A percentile compares a stretch with the other conserved stretches of the same genome.
Conservation (phyloP, 495 filamentous ascomycete species). For the Neurospora africana region DNA sequence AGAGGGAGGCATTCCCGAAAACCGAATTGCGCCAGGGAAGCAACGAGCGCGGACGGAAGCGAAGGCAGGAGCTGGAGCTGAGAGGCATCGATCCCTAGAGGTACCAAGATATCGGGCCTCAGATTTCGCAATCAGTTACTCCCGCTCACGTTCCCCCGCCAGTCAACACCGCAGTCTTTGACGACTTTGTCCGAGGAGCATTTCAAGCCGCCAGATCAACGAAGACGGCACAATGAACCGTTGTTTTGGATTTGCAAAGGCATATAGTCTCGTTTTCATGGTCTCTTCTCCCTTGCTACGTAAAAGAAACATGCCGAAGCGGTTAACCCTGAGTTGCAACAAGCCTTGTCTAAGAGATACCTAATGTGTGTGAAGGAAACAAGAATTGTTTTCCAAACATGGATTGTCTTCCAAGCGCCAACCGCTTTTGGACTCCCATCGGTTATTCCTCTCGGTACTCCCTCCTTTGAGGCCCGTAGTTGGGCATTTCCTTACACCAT, state of each 20-base stretch:
- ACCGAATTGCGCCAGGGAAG: too few relatives aligned
- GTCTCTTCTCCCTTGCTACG: background rate
- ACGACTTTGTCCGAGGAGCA: conserved; percentile 11
- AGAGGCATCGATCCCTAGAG: conserved; percentile 20
- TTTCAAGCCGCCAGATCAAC: background rate
- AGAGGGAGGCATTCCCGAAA: too few relatives aligned
- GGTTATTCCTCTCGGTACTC: conserved; percentile 33
- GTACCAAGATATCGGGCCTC: background rate
- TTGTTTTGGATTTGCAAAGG: background rate
- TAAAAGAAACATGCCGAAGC: too few relatives aligned
- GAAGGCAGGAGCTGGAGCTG: too few relatives aligned
- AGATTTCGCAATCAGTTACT: background rate
- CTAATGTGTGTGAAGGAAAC: too few relatives aligned
- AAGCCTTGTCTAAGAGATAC: too few relatives aligned
- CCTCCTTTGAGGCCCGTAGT: conserved; percentile 61
- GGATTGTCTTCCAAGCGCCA: too few relatives aligned
- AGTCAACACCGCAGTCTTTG: conserved; percentile 7
- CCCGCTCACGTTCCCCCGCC: background rate
- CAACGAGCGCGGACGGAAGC: too few relatives aligned
- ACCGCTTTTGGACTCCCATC: too few relatives aligned
- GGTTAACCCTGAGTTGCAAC: too few relatives aligned
- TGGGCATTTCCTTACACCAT: conserved; percentile 72
- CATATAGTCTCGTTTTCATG: background rate
- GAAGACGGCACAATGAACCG: background rate
- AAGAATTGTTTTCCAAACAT: too few relatives aligned